Base-by-base conservation (phyloP, 768 basidiomycete genomes). In the Calvatia gigantea region DNA sequence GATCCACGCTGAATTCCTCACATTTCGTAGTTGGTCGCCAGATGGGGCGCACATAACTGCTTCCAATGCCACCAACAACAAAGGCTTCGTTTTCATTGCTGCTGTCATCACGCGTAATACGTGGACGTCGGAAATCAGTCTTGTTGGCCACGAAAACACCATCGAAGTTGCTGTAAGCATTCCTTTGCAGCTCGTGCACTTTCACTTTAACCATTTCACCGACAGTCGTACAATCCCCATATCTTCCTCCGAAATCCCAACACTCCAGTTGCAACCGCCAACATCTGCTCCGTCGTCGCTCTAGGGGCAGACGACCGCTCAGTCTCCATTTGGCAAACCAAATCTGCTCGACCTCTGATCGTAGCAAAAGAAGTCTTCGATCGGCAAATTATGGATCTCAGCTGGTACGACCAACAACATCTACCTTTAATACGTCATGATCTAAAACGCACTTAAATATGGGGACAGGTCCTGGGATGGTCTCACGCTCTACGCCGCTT, bases 41-140 rank as follows among this genome's bases (percentile, higher is more conserved):
- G 97, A 98, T 65, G 97, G 97, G n/a, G 91, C 96, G 2, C 94
- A 97, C 66, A 93, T 99, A 57, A 97, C 94, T 3, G 92, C 95
- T 1, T 96, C 96, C 1, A 98, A 98, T 65, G 94, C 95, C 1
- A 98, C 94, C 49, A 98, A 98, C 68, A 92, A 91, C 63, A 86
- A 88, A 60, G 95, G 95, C 17, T 94, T 94, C 54, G 95, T 98
- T 5, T 99, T 98, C 67, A 96, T 98, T 41, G 97, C 96, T 2
- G 92, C 94, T 6, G 94, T 98, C 21, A 95, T 99, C 59, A 87
- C 90, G 0, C 80, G 95, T 29, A 87, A 86, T 44, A 80, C 87
- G 9, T 98, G 94, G 93, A 86, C 86, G 3, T 88, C 90, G 4
- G 91, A 96, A 59, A 94, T 95, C 46, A 94, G 91, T 58, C 77